A percentile compares a stretch with the other conserved stretches of the same genome.
Evolutionary conservation across 2,329 filamentous ascomycete species (phyloP).

Genomic region (Xylaria arbuscula): DNA sequence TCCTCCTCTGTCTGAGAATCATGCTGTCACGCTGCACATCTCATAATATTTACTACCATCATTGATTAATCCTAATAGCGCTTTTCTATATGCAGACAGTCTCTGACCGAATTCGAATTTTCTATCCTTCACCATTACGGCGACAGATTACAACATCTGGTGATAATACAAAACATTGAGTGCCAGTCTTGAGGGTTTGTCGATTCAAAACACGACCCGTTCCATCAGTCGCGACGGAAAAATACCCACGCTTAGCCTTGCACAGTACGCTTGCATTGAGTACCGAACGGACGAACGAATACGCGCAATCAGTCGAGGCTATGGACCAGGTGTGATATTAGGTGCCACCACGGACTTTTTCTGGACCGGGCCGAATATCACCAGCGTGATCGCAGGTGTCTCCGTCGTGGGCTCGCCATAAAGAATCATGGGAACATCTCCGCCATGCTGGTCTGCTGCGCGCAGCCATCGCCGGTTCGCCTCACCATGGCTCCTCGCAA

Average conservation of each 20-base stretch:
- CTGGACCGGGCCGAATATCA: slow-evolving; percentile 43
- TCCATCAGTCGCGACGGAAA: slow-evolving; percentile 13
- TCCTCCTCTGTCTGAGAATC: slow-evolving; percentile 16
- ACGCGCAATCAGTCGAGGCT: slow-evolving; percentile 42
- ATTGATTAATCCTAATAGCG: slow-evolving; percentile 28
- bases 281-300: slow-evolving; percentile 20
- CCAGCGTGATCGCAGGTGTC: slow-evolving; percentile 36
- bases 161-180: slow-evolving; percentile 14
- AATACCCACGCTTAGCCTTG: slow-evolving; percentile 2
- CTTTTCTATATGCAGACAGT: slow-evolving; percentile 21
- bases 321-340: slow-evolving; percentile 46
- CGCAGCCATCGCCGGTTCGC: slow-evolving; percentile 45
- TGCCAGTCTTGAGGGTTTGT: not conserved
- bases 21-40: slow-evolving; percentile 12
- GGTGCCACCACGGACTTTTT: slow-evolving; percentile 36
- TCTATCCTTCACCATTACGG: slow-evolving; percentile 4
- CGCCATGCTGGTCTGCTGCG: slow-evolving; percentile 56
- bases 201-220: slow-evolving; percentile 21
- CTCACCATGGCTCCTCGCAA: slow-evolving; percentile 52
- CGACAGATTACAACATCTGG: slow-evolving; percentile 8
- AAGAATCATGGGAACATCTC: slow-evolving; percentile 61
- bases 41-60: slow-evolving; percentile 27
- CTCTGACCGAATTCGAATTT: slow-evolving; percentile 12
- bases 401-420: slow-evolving; percentile 42
- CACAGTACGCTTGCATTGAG: not conserved